Evolutionary conservation across 768 basidiomycete species (phyloP).

Genomic region (Cystobasidium onofrii): DNA sequence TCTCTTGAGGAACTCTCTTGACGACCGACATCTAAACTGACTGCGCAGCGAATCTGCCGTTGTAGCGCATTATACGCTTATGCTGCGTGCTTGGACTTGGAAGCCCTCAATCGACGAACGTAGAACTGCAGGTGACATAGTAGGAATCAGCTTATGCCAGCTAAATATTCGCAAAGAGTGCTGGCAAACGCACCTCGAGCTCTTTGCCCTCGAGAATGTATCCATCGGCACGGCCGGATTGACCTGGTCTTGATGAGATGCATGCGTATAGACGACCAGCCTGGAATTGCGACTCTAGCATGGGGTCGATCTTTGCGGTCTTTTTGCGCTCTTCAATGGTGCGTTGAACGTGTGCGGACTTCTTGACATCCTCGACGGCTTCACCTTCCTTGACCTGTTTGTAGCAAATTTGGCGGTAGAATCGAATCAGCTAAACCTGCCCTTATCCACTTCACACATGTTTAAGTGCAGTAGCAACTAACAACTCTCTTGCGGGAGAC

Average conservation of each 20-base stretch:
- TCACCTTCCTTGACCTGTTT: slow-evolving; percentile 44
- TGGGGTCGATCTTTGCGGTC: slow-evolving; percentile 82
- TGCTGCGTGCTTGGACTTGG: slow-evolving; percentile 86
- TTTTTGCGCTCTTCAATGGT: slow-evolving; percentile 82
- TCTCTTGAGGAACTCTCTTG: too few species aligned
- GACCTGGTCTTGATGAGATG: slow-evolving; percentile 91
- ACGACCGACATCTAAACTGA: neutral
- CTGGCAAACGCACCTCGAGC: slow-evolving; percentile 56
- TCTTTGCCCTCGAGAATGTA: slow-evolving; percentile 98
- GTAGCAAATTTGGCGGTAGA: slow-evolving; percentile 49
- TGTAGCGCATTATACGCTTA: slow-evolving; percentile 34
- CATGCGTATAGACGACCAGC: slow-evolving; percentile 78
- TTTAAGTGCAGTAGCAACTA: slow-evolving; percentile 15
- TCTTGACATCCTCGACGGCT: slow-evolving; percentile 54
- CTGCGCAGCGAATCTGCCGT: neutral
- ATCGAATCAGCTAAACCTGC: slow-evolving; percentile 51
- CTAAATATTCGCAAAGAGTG: slow-evolving; percentile 30
- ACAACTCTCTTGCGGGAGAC: slow-evolving; percentile 65
- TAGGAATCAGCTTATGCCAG: neutral
- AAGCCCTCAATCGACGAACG: slow-evolving; percentile 80
- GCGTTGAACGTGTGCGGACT: slow-evolving; percentile 87
- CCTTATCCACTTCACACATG: neutral
- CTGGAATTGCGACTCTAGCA: slow-evolving; percentile 51
- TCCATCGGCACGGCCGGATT: slow-evolving; percentile 91
- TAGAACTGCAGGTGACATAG: slow-evolving; percentile 61